phyloP scores from a whole-genome alignment of 1,139 yeast species.

The Geotrichum europaeum region DNA sequence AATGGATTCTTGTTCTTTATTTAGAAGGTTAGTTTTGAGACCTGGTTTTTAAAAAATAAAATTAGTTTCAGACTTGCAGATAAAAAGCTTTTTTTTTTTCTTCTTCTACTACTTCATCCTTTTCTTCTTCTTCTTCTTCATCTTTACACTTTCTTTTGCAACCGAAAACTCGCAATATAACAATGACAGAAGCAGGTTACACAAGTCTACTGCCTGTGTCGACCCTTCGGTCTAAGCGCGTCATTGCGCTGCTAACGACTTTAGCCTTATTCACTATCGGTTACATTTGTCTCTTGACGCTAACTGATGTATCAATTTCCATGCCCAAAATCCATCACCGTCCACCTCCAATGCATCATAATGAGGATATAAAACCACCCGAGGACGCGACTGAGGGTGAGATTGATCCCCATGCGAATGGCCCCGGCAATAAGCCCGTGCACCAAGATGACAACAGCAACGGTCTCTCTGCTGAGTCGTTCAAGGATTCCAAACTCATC shows the following conservation, averaged over 20 bases:
- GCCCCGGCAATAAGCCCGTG: background rate
- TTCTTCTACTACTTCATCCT: background rate
- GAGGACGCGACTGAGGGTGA: background rate
- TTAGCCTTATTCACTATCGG: slow-evolving; percentile 10
- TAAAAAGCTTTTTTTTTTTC: background rate
- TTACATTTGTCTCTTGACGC: slow-evolving; percentile 9
- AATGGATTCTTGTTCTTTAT: no score
- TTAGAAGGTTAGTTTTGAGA: no score
- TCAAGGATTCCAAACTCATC: background rate
- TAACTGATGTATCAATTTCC: slow-evolving; percentile 9
- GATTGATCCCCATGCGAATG: background rate
- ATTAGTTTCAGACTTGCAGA: background rate
- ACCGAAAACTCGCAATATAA: background rate
- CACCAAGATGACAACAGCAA: background rate
- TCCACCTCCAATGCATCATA: background rate
- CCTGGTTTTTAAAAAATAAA: no score
- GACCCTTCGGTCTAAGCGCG: background rate
- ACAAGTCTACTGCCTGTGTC: background rate
- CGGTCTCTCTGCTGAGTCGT: slow-evolving; percentile 7
- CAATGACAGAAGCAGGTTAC: background rate
- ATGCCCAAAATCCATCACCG: background rate
- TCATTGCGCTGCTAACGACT: slow-evolving; percentile 4
- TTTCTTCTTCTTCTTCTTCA: background rate
- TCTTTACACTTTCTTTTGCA: background rate
- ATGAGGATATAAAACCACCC: background rate